phyloP scores from a whole-genome alignment of 129 eudicot species.

The Chrysanthemum makinoi region DNA sequence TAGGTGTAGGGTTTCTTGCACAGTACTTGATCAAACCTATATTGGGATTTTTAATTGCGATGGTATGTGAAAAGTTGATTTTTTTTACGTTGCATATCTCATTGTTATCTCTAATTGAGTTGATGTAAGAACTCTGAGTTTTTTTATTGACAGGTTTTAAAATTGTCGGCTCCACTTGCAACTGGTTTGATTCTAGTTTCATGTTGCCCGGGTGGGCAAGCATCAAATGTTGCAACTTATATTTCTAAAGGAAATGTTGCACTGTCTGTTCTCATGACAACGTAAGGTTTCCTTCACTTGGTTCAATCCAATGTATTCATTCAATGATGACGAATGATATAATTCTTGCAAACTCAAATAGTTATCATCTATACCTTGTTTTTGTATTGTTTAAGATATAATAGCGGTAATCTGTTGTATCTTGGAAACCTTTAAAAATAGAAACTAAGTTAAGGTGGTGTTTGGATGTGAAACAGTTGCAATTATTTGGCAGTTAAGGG shows the following conservation, averaged over 20 bases:
- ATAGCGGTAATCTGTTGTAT: not conserved
- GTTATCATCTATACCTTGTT: too few species aligned
- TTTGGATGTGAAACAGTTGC: too few species aligned
- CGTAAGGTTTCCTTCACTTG: conserved; percentile 52
- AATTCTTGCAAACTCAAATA: too few species aligned
- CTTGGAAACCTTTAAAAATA: too few species aligned
- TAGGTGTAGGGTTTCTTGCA: conserved; percentile 96
- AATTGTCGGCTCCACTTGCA: conserved; percentile 92
- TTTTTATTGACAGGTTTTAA: conserved; percentile 56
- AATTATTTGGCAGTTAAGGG: too few species aligned
- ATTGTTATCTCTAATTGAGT: not conserved
- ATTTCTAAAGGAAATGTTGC: conserved; percentile 98
- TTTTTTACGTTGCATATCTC: not conserved
- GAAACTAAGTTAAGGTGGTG: too few species aligned
- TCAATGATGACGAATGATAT: too few species aligned
- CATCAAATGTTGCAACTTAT: conserved; percentile 97
- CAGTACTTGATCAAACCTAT: conserved; percentile 91
- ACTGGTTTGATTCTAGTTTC: conserved; percentile 98
- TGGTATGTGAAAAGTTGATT: conserved; percentile 46
- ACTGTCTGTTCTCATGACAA: conserved; percentile 98
- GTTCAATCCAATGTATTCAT: not conserved
- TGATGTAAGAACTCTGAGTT: conserved; percentile 15
- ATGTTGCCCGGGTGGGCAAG: conserved; percentile 99
- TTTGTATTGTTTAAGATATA: not conserved
- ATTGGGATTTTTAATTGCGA: conserved; percentile 80